Evolutionary conservation across 257 asterid genomes (phyloP).

Genomic region (Lycium ferocissimum): DNA sequence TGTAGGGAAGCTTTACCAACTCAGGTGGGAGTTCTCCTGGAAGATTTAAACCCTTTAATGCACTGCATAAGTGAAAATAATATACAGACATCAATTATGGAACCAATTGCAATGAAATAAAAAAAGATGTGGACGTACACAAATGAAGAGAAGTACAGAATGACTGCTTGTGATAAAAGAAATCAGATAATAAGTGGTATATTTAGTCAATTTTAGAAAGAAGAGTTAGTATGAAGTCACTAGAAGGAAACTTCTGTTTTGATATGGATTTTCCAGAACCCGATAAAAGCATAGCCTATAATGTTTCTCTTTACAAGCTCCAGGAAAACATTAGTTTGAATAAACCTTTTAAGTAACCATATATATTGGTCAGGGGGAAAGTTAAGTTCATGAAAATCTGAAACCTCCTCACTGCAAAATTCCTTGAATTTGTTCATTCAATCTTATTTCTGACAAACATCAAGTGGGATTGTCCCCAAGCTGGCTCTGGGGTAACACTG

Average conservation of each 20-base stretch:
- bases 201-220: neutral
- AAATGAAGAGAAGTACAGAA: neutral
- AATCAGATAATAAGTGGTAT: neutral
- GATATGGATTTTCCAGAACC: conserved; percentile 13
- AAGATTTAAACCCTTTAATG: conserved; percentile 71
- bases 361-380: neutral
- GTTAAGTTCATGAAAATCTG: conserved; percentile 11
- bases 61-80: conserved; percentile 56
- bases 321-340: neutral
- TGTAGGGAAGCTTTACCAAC: conserved; percentile 65
- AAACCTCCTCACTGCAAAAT: neutral
- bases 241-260: neutral
- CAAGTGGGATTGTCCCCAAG: conserved; percentile 3
- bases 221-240: neutral
- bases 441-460: neutral
- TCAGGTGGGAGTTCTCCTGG: conserved; percentile 78
- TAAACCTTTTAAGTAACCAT: conserved; percentile 9
- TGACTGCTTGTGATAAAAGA: neutral
- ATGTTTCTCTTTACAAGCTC: conserved; percentile 16
- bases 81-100: conserved; percentile 21
- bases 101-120: neutral
- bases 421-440: neutral
- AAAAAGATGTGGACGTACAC: neutral
- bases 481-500: neutral
- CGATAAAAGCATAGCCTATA: conserved; percentile 11